Evolutionary conservation across 345 rosid species (phyloP).

Genomic region (Melaleuca quinquenervia): DNA sequence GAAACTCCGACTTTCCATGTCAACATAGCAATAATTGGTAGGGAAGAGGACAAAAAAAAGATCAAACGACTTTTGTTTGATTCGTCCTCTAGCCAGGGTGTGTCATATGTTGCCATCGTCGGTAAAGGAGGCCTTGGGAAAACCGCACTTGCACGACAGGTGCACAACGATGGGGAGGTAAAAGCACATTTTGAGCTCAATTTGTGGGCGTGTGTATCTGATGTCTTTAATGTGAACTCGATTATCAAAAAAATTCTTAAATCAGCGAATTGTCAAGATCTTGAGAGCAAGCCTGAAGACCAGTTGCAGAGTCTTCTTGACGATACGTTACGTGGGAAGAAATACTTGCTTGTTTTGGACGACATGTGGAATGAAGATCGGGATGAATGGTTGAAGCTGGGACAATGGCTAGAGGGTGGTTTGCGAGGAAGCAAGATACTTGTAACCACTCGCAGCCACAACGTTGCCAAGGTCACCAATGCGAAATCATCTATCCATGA

Average conservation of each 20-base stretch:
- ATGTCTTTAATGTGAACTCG: background rate
- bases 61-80: background rate
- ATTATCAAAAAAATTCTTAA: background rate
- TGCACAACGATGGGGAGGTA: background rate
- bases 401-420: background rate
- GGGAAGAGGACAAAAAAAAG: background rate
- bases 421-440: background rate
- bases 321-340: background rate
- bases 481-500: accelerated
- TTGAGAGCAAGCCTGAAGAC: accelerated
- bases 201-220: background rate
- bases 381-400: background rate
- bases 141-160: background rate
- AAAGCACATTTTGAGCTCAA: background rate
- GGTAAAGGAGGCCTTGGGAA: background rate
- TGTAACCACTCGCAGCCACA: background rate
- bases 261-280: background rate
- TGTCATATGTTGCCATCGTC: background rate
- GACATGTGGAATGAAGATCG: background rate
- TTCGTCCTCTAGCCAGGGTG: accelerated
- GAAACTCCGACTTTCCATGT: accelerated
- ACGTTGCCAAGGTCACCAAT: accelerated
- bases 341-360: background rate
- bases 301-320: background rate
- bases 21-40: background rate